phyloP scores from a whole-genome alignment of 805 yeast genomes.

The Schwanniomyces sp. region DNA sequence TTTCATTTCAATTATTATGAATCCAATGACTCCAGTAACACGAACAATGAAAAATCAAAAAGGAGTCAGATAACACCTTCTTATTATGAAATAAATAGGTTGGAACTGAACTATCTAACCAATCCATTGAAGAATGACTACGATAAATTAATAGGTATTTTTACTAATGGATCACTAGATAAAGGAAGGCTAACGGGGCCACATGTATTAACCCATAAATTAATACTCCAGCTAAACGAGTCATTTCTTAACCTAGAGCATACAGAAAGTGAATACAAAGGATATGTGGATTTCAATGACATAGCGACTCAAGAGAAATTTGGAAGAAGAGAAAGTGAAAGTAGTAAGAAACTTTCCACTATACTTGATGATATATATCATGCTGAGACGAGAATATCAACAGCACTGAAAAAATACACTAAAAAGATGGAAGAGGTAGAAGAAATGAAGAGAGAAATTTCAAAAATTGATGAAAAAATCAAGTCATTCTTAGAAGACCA shows the following conservation, averaged over 20 bases:
- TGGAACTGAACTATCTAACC: conserved; percentile 64
- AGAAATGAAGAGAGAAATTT: conserved; percentile 19
- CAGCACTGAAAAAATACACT: conserved; percentile 29
- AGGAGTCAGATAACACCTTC: conserved; percentile 20
- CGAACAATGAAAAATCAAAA: conserved; percentile 10
- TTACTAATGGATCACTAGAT: conserved; percentile 29
- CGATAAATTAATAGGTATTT: conserved; percentile 50
- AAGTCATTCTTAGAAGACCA: conserved; percentile 21
- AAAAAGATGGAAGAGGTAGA: conserved; percentile 33
- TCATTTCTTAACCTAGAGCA: conserved; percentile 42
- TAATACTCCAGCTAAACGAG: conserved; percentile 55
- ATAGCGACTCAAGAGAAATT: conserved; percentile 43
- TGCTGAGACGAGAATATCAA: conserved; percentile 31
- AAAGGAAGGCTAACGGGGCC: conserved; percentile 23
- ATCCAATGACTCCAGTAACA: conserved; percentile 30
- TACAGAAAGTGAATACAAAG: conserved; percentile 43
- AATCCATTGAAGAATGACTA: conserved; percentile 61
- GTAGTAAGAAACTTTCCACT: conserved; percentile 43
- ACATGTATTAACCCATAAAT: conserved; percentile 57
- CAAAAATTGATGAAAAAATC: conserved; percentile 26
- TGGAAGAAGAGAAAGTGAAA: conserved; percentile 43
- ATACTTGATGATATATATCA: conserved; percentile 49
- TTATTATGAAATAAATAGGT: conserved; percentile 61
- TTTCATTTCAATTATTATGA: conserved; percentile 57
- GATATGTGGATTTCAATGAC: conserved; percentile 30